phyloP scores from a whole-genome alignment of 1,284 basidiomycete species.

The Paramarasmius palmivorus region DNA sequence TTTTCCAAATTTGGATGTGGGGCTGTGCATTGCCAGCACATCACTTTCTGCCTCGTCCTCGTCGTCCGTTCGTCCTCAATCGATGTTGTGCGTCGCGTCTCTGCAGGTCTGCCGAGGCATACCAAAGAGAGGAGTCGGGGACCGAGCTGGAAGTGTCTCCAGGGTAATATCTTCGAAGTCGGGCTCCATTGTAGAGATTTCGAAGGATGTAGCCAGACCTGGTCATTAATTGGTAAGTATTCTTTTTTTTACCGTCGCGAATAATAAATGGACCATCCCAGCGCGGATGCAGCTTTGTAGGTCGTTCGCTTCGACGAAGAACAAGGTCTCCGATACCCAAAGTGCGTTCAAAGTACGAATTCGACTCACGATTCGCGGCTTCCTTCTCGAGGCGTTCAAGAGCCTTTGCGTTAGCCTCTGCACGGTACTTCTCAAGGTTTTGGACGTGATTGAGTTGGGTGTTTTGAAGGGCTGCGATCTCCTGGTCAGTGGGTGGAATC shows the following conservation, averaged over 20 bases:
- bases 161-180: slow-evolving; percentile 6
- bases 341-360: slow-evolving; percentile 2
- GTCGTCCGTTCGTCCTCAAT: no score
- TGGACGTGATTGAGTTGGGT: slow-evolving; percentile 3
- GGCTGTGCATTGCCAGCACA: no score
- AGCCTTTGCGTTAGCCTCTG: slow-evolving; percentile 9
- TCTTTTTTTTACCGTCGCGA: not conserved
- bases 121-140: slow-evolving; percentile 4
- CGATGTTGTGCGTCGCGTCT: slow-evolving; percentile 6
- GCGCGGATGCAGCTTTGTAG: slow-evolving; percentile 10
- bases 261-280: slow-evolving; percentile 16
- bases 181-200: slow-evolving; percentile 6
- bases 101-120: slow-evolving; percentile 9
- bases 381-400: not conserved
- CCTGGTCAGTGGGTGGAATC: slow-evolving; percentile 8
- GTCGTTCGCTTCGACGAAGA: slow-evolving; percentile 3
- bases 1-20: no score
- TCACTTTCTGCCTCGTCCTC: slow-evolving; percentile 1
- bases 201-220: not conserved
- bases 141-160: no score
- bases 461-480: slow-evolving; percentile 7
- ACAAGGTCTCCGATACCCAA: slow-evolving; percentile 12
- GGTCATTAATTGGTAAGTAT: slow-evolving; percentile 6
- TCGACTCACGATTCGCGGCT: slow-evolving; percentile 2
- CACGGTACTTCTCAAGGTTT: slow-evolving; percentile 7